These are phyloP conservation scores for Lobosporangium transversale DNA, from an alignment of 192 early-diverging fungal species.

Conservation along the genomic window DNA sequence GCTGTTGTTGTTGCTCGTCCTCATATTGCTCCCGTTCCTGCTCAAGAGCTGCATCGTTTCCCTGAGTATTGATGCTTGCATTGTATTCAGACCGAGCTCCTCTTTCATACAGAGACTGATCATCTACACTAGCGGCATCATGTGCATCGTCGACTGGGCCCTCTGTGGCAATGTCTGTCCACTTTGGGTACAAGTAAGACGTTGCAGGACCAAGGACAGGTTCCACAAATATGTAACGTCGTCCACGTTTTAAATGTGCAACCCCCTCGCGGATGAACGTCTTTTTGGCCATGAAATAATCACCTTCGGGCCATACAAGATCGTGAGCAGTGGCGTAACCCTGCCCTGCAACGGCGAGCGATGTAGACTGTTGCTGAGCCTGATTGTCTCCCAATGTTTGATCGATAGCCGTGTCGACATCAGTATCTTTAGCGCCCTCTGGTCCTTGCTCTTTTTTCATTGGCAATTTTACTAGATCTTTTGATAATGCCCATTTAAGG, in stretches of 20 bases:
- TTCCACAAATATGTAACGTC: slow-evolving; percentile 51
- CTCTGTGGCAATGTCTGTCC: slow-evolving; percentile 11
- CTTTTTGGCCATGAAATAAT: slow-evolving; percentile 50
- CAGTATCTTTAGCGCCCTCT: background rate
- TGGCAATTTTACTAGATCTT: slow-evolving; percentile 5
- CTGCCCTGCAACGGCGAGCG: slow-evolving; percentile 6
- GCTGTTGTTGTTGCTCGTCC: background rate
- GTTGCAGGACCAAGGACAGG: slow-evolving; percentile 45
- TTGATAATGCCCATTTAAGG: slow-evolving; percentile 27
- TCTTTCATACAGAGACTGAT: background rate
- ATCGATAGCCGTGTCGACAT: slow-evolving; percentile 6
- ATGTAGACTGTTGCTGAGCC: slow-evolving; percentile 10
- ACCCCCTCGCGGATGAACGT: slow-evolving; percentile 47
- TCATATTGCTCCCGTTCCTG: background rate
- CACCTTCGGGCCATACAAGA: slow-evolving; percentile 40
- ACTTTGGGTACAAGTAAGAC: slow-evolving; percentile 37
- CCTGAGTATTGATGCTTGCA: background rate
- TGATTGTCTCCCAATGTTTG: background rate
- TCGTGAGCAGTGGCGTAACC: slow-evolving; percentile 36
- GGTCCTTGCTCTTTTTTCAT: background rate
- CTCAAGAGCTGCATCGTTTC: background rate
- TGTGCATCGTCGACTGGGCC: background rate
- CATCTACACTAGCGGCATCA: background rate
- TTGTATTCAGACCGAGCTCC: background rate
- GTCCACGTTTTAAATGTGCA: slow-evolving; percentile 43